Percentiles rank a stretch among this genome's conserved stretches.
phyloP scores from a whole-genome alignment of 306 rosid species.

The Acacia acuminata region DNA sequence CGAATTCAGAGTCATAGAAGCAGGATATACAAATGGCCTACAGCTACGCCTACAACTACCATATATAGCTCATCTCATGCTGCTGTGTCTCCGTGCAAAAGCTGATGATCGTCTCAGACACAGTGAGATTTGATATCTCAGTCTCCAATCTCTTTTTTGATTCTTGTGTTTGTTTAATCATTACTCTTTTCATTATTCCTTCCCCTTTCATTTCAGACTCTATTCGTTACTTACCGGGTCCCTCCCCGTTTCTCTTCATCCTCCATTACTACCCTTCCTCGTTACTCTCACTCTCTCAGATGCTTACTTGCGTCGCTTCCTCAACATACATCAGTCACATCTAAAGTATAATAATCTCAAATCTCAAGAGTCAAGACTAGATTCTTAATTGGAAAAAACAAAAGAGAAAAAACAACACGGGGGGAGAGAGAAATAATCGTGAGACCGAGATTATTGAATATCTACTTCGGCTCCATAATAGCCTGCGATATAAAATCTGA shows the following conservation, averaged over 20 bases:
- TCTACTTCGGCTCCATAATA: constrained; percentile 1
- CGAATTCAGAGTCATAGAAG: too few relatives aligned
- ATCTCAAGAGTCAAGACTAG: background rate
- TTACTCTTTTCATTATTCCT: background rate
- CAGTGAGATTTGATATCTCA: background rate
- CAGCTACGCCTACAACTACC: background rate
- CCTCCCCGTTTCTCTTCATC: background rate
- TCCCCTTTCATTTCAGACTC: background rate
- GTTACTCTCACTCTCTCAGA: background rate
- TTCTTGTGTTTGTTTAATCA: constrained; percentile 8
- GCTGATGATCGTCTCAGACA: background rate
- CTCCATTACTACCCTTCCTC: background rate
- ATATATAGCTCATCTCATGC: background rate
- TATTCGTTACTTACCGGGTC: background rate
- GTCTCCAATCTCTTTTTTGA: background rate
- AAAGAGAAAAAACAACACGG: background rate
- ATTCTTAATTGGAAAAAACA: background rate
- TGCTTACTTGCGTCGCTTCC: background rate
- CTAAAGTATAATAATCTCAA: too few relatives aligned
- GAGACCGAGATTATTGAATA: background rate
- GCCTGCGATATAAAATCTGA: background rate
- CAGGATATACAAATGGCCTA: too few relatives aligned
- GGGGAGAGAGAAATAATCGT: background rate
- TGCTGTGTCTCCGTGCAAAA: background rate
- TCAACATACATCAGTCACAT: background rate